Base-by-base conservation (phyloP, 1,284 basidiomycete genomes). In the Trichosporon asahii region DNA sequence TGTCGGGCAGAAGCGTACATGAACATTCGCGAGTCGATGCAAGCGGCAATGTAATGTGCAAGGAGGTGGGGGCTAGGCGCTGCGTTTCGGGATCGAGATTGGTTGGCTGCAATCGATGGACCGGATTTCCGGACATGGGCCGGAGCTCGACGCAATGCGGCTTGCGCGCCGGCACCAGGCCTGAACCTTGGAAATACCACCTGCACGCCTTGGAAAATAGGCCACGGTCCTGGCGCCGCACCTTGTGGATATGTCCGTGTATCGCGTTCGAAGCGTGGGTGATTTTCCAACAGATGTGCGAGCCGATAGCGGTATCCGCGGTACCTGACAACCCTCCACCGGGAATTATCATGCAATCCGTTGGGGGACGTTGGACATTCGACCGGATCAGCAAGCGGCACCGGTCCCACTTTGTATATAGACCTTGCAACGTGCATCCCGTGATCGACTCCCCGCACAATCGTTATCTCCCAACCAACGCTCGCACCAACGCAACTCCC, bases 161-260 rank as follows among this genome's bases (percentile, higher is more conserved):
- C 57, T 61, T 31, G 29, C 57, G 35, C 35, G 35, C 35, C 35
- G 35, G 35, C 35, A 37, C 35, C 11, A 9, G 57, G 57, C 53
- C 23, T 31, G 27, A 61, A 61, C 57, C 57, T 61, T 61, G 57
- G 57, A 61, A 61, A 61, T 61, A 61, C 57, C 27, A 15, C 18
- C 57, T 31, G 57, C 57, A 18, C 18, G 49, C 57, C 57, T 61
- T 61, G 57, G 57, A 61, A 61, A 61, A 61, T 33, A 18, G 18
- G 29, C 49, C 57, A 18, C 57, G 57, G 57, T 29, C 23, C 27
- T 61, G 21, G 29, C 3, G 29, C 27, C 57, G 57, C 57, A 18
- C 27, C 40, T 44, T n/a, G 29, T 14, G 15, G 21, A 61, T 61
- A 31, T 25, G 29, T 61, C 57, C 27, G 27, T n/a, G n/a, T 61